Conservation (phyloP, 345 rosid genomes). For the Eucalyptus guilfoylei region DNA sequence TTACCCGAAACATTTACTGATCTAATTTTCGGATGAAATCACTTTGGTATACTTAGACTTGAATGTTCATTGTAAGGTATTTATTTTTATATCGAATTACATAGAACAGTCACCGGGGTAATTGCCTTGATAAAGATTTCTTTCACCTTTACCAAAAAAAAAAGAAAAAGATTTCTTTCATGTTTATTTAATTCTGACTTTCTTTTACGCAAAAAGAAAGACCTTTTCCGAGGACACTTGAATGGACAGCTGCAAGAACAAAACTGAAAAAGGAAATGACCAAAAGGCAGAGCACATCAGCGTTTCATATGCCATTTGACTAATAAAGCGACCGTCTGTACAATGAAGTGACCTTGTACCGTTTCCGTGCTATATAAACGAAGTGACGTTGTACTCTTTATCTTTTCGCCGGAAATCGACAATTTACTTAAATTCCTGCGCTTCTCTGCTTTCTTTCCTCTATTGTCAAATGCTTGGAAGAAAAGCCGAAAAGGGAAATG, state of each 20-base stretch:
- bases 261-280: background rate
- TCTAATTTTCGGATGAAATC: background rate
- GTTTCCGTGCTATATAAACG: background rate
- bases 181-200: background rate
- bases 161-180: background rate
- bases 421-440: background rate
- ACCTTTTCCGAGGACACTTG: background rate
- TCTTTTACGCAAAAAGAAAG: background rate
- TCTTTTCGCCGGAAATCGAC: background rate
- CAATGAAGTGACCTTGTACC: background rate
- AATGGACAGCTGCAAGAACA: background rate
- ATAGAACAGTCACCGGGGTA: background rate
- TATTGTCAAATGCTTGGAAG: background rate
- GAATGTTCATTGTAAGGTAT: background rate
- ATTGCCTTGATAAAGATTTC: background rate
- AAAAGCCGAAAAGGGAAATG: background rate
- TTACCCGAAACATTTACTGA: background rate
- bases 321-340: background rate
- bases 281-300: background rate
- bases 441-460: background rate
- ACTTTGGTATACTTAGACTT: background rate
- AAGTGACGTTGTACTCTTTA: background rate
- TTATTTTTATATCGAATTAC: background rate
- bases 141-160: no score
- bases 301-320: background rate